Evolutionary conservation across 768 basidiomycete genomes (phyloP).

Genomic region (Clitopilus hobsonii): DNA sequence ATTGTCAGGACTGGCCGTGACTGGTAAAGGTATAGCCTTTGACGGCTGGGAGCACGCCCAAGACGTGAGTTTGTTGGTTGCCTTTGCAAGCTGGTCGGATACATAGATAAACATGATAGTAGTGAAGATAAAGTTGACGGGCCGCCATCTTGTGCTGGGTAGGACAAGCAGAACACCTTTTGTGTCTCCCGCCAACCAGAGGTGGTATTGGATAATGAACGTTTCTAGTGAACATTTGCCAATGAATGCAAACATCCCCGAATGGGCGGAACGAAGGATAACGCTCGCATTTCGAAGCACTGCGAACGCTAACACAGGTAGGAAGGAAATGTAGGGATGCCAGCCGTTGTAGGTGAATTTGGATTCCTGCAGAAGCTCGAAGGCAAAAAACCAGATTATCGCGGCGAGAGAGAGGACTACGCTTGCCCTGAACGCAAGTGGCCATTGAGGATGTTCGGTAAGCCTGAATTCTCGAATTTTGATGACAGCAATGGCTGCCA

Average conservation of each 20-base stretch:
- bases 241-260: conserved; percentile 70
- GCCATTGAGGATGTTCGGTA: conserved; percentile 69
- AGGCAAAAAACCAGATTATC: conserved; percentile 76
- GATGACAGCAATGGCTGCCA: conserved; percentile 66
- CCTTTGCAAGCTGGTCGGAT: conserved; percentile 70
- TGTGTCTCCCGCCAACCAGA: conserved; percentile 83
- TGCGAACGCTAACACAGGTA: conserved; percentile 77
- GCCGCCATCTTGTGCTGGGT: conserved; percentile 68
- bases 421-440: conserved; percentile 40
- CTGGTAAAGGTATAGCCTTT: conserved; percentile 8
- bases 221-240: conserved; percentile 88
- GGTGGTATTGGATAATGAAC: conserved; percentile 86
- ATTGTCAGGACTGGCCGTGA: conserved; percentile 13
- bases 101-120: conserved; percentile 78
- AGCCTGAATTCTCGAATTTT: conserved; percentile 71
- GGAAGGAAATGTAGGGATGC: conserved; percentile 78
- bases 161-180: conserved; percentile 78
- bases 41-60: conserved; percentile 42
- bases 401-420: conserved; percentile 46
- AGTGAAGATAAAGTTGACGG: conserved; percentile 75
- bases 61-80: conserved; percentile 66
- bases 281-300: conserved; percentile 73
- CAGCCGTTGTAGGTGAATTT: conserved; percentile 85
- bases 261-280: conserved; percentile 65
- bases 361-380: conserved; percentile 70